These are phyloP conservation scores for Bruguiera sexangula DNA, from an alignment of 345 rosid genomes.

Conservation along the genomic window DNA sequence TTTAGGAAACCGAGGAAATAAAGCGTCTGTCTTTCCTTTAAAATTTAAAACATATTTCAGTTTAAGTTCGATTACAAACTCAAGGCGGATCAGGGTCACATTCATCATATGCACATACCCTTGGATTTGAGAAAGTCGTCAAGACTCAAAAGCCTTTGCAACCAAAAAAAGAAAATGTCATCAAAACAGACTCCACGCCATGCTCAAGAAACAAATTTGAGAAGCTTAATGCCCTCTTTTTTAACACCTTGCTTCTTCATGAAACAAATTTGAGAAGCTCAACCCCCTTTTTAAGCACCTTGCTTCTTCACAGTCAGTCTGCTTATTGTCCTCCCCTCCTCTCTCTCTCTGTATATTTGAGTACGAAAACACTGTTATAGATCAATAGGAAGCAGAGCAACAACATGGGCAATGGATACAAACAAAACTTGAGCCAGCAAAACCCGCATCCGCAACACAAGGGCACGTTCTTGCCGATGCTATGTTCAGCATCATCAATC, in stretches of 20 bases:
- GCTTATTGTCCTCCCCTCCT: conserved; percentile 3
- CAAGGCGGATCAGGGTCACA: neutral
- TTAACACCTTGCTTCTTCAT: conserved; percentile 3
- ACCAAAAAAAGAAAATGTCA: too few species aligned
- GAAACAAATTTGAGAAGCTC: conserved; percentile 12
- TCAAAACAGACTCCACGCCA: too few species aligned
- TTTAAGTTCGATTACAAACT: neutral
- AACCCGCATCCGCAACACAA: conserved; percentile 29
- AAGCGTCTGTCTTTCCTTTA: neutral
- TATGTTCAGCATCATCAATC: conserved; percentile 63
- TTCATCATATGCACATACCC: neutral
- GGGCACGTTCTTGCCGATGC: conserved; percentile 59
- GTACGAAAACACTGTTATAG: neutral
- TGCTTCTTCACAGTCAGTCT: neutral
- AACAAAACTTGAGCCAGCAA: conserved; percentile 32
- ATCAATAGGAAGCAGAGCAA: neutral
- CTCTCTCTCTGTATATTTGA: too few species aligned
- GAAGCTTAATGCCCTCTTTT: conserved; percentile 21
- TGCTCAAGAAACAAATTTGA: neutral
- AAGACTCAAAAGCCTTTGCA: too few species aligned
- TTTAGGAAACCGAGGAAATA: neutral
- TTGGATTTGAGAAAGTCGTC: neutral
- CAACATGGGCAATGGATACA: conserved; percentile 40
- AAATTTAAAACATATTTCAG: neutral
- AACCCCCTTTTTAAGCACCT: conserved; percentile 11